Evolutionary conservation across 768 basidiomycete species (phyloP).

Genomic region (Tephrocybe rancida): DNA sequence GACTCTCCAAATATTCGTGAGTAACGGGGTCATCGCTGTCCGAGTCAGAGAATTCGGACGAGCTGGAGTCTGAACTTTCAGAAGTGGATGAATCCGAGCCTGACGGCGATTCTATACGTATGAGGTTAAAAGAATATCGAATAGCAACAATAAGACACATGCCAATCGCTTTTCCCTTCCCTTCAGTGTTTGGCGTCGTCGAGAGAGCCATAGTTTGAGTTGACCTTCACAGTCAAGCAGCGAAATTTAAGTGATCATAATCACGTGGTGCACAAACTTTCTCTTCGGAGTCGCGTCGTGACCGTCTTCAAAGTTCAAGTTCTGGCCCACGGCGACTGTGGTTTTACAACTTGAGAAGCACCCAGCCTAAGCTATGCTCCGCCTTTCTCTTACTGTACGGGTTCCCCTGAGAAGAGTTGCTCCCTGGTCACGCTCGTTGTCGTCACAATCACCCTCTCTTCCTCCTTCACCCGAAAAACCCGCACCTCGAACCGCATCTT

Average conservation of each 20-base stretch:
- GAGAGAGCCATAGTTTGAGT: slow-evolving; percentile 18
- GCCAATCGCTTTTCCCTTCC: slow-evolving; percentile 48
- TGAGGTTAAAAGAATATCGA: background rate
- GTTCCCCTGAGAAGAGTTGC: slow-evolving; percentile 1
- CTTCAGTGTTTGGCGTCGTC: slow-evolving; percentile 38
- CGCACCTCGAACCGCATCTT: slow-evolving; percentile 68
- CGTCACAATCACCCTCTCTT: slow-evolving; percentile 20
- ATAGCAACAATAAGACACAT: background rate
- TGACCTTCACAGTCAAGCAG: no score
- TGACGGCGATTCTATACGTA: slow-evolving; percentile 4
- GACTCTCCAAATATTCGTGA: slow-evolving; percentile 59
- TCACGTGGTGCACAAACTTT: slow-evolving; percentile 13
- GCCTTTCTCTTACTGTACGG: slow-evolving; percentile 11
- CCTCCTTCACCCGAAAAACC: slow-evolving; percentile 7
- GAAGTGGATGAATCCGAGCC: slow-evolving; percentile 24
- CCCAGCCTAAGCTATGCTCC: slow-evolving; percentile 12
- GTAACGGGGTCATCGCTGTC: slow-evolving; percentile 52
- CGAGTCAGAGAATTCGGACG: slow-evolving; percentile 38
- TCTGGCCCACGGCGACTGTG: background rate
- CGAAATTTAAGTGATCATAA: slow-evolving; percentile 8
- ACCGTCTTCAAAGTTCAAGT: background rate
- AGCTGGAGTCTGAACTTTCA: slow-evolving; percentile 33
- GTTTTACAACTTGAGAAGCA: background rate
- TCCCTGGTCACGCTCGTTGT: slow-evolving; percentile 13
- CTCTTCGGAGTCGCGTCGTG: background rate